These are phyloP conservation scores for Pseudocercospora macadamiae DNA, from an alignment of 2,329 filamentous ascomycete genomes.

Conservation along the genomic window DNA sequence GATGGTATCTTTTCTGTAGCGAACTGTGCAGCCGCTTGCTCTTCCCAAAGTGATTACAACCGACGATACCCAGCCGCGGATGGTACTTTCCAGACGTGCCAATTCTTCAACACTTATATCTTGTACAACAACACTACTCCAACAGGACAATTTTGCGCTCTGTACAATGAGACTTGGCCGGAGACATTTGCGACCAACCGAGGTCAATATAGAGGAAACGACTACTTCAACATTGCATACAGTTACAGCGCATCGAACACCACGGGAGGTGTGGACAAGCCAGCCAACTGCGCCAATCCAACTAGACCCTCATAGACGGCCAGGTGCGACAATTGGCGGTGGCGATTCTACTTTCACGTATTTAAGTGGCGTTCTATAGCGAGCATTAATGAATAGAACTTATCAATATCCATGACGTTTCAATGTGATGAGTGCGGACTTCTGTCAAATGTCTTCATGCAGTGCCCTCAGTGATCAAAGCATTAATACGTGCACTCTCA, in stretches of 20 bases:
- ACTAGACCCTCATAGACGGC: background rate
- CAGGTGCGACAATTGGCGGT: background rate
- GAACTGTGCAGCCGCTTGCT: constrained; percentile 32
- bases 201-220: constrained; percentile 23
- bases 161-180: constrained; percentile 32
- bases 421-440: too few relatives aligned
- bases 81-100: constrained; percentile 33
- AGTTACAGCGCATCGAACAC: constrained; percentile 23
- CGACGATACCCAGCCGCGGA: constrained; percentile 26
- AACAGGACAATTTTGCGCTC: constrained; percentile 35
- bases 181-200: constrained; percentile 31
- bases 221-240: constrained; percentile 13
- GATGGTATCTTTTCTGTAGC: constrained; percentile 27
- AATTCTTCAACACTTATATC: constrained; percentile 41
- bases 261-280: constrained; percentile 12
- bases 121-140: constrained; percentile 32
- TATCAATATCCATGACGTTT: too few relatives aligned
- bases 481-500: background rate
- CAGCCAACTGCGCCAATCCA: constrained; percentile 7
- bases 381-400: background rate
- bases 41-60: constrained; percentile 30
- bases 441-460: too few relatives aligned
- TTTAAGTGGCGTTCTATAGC: background rate
- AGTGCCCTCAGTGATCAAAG: too few relatives aligned
- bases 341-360: background rate